Percentiles rank a stretch among this genome's conserved stretches.
These are phyloP conservation scores for Solanum chacoense DNA, from an alignment of 305 asterid genomes.

Conservation along the genomic window DNA sequence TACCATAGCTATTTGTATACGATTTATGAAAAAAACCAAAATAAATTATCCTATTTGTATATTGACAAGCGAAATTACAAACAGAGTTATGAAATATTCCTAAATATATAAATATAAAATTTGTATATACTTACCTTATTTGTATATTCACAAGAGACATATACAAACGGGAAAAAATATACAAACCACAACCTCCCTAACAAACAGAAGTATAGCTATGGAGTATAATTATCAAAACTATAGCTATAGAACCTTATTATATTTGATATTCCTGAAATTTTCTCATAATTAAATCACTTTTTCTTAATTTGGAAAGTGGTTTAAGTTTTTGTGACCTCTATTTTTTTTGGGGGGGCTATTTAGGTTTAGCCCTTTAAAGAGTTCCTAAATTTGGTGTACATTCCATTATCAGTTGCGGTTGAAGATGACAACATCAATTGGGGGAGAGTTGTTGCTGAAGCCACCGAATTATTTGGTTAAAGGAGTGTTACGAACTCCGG, in stretches of 20 bases:
- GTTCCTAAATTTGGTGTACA: neutral
- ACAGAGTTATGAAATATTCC: too few relatives aligned
- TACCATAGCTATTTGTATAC: neutral
- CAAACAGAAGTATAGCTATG: too few relatives aligned
- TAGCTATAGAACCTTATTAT: neutral
- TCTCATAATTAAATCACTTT: too few relatives aligned
- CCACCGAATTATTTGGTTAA: constrained; percentile 21
- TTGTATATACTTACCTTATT: too few relatives aligned
- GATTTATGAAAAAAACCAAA: neutral
- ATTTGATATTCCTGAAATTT: neutral
- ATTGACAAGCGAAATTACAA: neutral
- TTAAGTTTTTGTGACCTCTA: neutral
- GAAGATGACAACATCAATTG: constrained; percentile 8
- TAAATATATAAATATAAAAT: too few relatives aligned
- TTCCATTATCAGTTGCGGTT: neutral
- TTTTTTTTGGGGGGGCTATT: neutral
- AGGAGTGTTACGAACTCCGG: constrained; percentile 11
- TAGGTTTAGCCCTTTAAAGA: neutral
- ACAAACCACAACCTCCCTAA: neutral
- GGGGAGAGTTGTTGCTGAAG: constrained; percentile 35
- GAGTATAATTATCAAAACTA: neutral
- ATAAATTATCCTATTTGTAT: neutral
- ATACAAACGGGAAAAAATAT: neutral
- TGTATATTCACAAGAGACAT: neutral
- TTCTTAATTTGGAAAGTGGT: neutral